Percentiles rank a stretch among this genome's conserved stretches.
These are phyloP conservation scores for Gonapodya prolifera DNA, from an alignment of 192 early-diverging fungal species.

Conservation along the genomic window DNA sequence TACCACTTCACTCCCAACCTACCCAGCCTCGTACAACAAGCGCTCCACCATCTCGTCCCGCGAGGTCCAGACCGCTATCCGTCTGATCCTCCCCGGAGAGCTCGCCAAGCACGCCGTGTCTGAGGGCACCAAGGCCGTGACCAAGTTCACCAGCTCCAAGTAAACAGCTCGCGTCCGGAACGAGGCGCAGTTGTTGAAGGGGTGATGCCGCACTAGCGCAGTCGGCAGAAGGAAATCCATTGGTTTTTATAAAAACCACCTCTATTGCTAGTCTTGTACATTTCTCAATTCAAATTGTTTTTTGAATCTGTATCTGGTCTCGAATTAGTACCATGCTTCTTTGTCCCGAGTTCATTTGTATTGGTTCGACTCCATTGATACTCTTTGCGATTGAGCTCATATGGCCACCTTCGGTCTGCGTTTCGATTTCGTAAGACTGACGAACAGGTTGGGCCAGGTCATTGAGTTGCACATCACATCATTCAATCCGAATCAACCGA, in stretches of 20 bases:
- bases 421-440: too few relatives aligned
- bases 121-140: slow-evolving; percentile 1
- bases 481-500: too few relatives aligned
- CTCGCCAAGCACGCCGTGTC: slow-evolving; percentile 6
- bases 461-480: too few relatives aligned
- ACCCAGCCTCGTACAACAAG: slow-evolving; percentile 9
- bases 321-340: not conserved
- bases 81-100: slow-evolving; percentile 10
- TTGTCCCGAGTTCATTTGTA: too few relatives aligned
- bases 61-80: slow-evolving; percentile 8
- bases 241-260: slow-evolving; percentile 1
- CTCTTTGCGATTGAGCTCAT: too few relatives aligned
- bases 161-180: too few relatives aligned
- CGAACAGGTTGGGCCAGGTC: too few relatives aligned
- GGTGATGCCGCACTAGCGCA: not conserved
- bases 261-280: not conserved
- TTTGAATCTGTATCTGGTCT: not conserved
- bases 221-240: not conserved
- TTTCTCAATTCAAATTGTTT: not conserved
- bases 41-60: slow-evolving; percentile 8
- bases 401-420: too few relatives aligned
- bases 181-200: too few relatives aligned
- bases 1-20: not conserved
- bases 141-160: not conserved
- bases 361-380: too few relatives aligned